Base-by-base conservation (phyloP, 2,329 filamentous ascomycete genomes). In the Sclerotinia subarctica region DNA sequence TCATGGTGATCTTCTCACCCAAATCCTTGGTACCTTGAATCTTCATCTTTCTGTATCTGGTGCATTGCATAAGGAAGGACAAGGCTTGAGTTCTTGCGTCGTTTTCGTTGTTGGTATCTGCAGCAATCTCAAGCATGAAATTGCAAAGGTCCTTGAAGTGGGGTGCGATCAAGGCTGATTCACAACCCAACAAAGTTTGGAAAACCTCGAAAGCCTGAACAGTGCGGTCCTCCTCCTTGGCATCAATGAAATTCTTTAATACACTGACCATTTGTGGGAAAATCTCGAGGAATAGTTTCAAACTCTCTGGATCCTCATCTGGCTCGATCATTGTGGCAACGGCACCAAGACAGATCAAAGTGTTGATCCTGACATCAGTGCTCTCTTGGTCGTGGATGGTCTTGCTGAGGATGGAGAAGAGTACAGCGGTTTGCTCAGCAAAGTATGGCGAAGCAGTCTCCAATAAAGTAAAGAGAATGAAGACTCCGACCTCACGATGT, bases 171-270 rank as follows among this genome's bases (percentile, higher is more conserved):
- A 98, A 86, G 58, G 92, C 87, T 42, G 92, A 90, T 78, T 97
- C 94, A 78, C 93, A 97, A 72, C 91, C 91, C 66, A 99, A 86
- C 75, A 97, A 89, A 63, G 92, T 95, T 83, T 98, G 95, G 86
- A 98, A 97, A 73, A 97, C 93, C 78, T 98, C 95, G 75, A 98
- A 99, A 35, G 93, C 88, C 77, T 94, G 89, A 83, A 94, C 92
- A 74, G 91, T 89, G 78, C 91, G 90, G 77, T 97, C 94, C 74
- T 97, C 94, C 74, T 97, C 91, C 68, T 87, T 86, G 68, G 86
- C 85, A 74, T 93, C 86, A 69, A 98, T 91, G 35, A 91, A 88
- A 71, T 89, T 86, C 84, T 97, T 95, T 73, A 98, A 85, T 15
- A 97, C 92, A 71, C 88, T 86, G 69, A 98, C 94, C 90, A 98